A percentile compares a stretch with the other conserved stretches of the same genome.
phyloP scores from a whole-genome alignment of 2,329 filamentous ascomycete species.

The Colletotrichum neosansevieriae region DNA sequence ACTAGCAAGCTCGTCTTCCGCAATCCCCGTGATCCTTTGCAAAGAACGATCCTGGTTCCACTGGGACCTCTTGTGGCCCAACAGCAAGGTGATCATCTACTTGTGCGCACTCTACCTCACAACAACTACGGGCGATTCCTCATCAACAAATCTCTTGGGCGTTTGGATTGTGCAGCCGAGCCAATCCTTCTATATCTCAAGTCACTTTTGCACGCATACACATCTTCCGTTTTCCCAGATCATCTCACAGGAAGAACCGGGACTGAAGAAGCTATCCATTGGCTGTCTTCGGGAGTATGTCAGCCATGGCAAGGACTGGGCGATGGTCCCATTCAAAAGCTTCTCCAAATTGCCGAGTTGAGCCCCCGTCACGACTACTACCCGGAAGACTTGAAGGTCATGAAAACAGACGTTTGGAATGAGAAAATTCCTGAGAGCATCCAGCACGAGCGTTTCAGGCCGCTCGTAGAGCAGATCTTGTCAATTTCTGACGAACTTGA shows the following conservation, averaged over 20 bases:
- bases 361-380: slow-evolving; percentile 51
- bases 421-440: slow-evolving; percentile 46
- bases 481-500: slow-evolving; percentile 47
- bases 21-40: slow-evolving; percentile 52
- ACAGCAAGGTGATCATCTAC: slow-evolving; percentile 35
- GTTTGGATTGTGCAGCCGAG: slow-evolving; percentile 69
- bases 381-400: slow-evolving; percentile 47
- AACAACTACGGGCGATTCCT: slow-evolving; percentile 61
- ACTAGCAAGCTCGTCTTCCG: slow-evolving; percentile 68
- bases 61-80: slow-evolving; percentile 50
- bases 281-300: slow-evolving; percentile 61
- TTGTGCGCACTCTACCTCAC: slow-evolving; percentile 47
- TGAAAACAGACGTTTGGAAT: slow-evolving; percentile 54
- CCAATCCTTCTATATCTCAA: slow-evolving; percentile 66
- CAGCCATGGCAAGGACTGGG: slow-evolving; percentile 61
- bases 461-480: slow-evolving; percentile 47
- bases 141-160: slow-evolving; percentile 66
- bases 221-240: slow-evolving; percentile 69
- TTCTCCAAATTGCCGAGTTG: slow-evolving; percentile 46
- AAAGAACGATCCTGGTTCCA: slow-evolving; percentile 67
- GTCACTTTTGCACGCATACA: slow-evolving; percentile 70
- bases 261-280: slow-evolving; percentile 68
- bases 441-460: slow-evolving; percentile 54
- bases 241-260: slow-evolving; percentile 69
- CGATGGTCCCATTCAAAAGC: accelerated